Evolutionary conservation across 805 yeast genomes (phyloP), one percentile per base, ranked within the genome.

Genomic region (Candida corydali): DNA sequence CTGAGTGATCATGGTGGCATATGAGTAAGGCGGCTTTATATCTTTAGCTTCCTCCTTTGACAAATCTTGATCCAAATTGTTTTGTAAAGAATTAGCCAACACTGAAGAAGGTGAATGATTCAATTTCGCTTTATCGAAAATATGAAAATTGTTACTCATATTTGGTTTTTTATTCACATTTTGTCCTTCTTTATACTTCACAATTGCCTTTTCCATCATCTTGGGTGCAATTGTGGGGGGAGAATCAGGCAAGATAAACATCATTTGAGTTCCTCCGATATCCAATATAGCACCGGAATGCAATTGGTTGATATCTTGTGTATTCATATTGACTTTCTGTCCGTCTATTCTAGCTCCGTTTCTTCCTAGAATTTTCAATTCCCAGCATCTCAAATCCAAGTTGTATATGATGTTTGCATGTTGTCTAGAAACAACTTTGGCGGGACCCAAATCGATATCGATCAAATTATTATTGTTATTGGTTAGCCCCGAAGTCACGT

Each of bases 1-100:
- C 57, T 93, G 97, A 3, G 98, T 88, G 47, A 93, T 93, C 97
- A 93, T 89, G 1, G 97, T 91, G 0, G 98, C 98, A 56, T 93
- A 93, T 12, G 95, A 83, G 57, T 83, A 93, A 2, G 98, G 98
- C 3, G 99, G 99, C 61, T 93, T 93, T 47, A 89, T 80, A 55
- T 91, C 94, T 52, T 82, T 86, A 35, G 95, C 80, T 44, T 88
- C 96, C 56, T 91, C 98, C 42, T 74, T 73, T n/a, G 95, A 81
- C 45, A 89, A 70, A 58, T 84, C 93, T 50, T 75, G 74, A 54
- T 70, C 73, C 43, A 68, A 53, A 47, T 67, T 67, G 47, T 58
- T 65, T 46, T 68, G 73, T 29, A 68, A 52, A n/a, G 69, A 60
- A 11, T 61, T 61, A 4, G 72, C 72, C n/a, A 61, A 52, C 5